Percentiles rank a stretch among this genome's conserved stretches.
Evolutionary conservation across 1,284 basidiomycete genomes (phyloP).

Genomic region (Moniliella sp.): DNA sequence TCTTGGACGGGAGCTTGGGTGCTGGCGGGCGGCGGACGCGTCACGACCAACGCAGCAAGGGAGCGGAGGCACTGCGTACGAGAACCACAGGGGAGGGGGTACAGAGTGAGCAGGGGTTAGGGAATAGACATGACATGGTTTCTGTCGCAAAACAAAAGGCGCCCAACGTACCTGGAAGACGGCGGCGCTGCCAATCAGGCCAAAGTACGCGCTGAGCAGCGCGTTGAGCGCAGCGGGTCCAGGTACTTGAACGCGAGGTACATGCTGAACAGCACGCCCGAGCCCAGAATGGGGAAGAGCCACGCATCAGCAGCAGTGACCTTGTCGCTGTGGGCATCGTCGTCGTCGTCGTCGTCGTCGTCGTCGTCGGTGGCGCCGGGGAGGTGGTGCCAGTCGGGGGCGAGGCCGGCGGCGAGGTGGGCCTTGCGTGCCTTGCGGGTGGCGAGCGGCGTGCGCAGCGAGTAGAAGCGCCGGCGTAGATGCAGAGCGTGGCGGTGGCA

Average conservation of each 20-base stretch:
- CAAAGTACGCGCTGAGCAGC: constrained; percentile 27
- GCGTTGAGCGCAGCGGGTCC: constrained; percentile 19
- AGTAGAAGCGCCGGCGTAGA: constrained; percentile 22
- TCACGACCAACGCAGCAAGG: no score
- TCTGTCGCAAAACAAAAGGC: no score
- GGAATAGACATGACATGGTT: no score
- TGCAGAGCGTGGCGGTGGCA: constrained; percentile 13
- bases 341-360: constrained; percentile 14
- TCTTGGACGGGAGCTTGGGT: no score
- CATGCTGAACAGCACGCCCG: constrained; percentile 18
- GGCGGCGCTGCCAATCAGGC: constrained; percentile 16
- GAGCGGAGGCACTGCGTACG: no score
- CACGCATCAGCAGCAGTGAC: constrained; percentile 24
- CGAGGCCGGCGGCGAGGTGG: no score
- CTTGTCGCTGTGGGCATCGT: constrained; percentile 7
- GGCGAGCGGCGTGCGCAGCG: constrained; percentile 20
- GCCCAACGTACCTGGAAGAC: constrained; percentile 16
- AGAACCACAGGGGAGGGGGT: no score
- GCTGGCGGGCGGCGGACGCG: no score
- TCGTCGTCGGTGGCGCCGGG: constrained; percentile 7
- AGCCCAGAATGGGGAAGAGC: constrained; percentile 27
- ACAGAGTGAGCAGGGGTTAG: no score
- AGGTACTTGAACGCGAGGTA: constrained; percentile 28
- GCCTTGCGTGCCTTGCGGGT: constrained; percentile 15
- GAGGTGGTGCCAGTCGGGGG: no score